Percentiles rank a stretch among this genome's conserved stretches.
These are phyloP conservation scores for Ustulina deusta DNA, from an alignment of 2,329 filamentous ascomycete species.

Conservation along the genomic window DNA sequence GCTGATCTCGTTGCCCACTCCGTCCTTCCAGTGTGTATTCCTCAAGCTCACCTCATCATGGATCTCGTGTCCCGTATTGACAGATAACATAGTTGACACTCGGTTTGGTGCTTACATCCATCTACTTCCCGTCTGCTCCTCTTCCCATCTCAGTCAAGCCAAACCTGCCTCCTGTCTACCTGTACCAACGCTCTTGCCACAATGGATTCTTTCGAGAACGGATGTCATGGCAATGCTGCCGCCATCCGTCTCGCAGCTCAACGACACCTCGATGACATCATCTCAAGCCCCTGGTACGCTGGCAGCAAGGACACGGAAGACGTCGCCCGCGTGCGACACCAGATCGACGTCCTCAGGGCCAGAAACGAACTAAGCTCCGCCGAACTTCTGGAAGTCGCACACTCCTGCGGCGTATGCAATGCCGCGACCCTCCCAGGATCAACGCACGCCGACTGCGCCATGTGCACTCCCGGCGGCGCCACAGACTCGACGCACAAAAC, in stretches of 20 bases:
- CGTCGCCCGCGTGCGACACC: neutral
- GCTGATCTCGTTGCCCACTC: neutral
- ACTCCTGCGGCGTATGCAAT: constrained; percentile 4
- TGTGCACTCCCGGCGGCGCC: neutral
- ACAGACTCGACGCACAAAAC: neutral
- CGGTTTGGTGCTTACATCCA: neutral
- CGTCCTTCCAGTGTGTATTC: neutral
- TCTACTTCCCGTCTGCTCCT: neutral
- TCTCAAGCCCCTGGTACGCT: neutral
- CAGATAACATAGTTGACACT: neutral
- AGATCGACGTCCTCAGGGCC: neutral
- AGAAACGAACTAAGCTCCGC: neutral
- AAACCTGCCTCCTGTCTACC: neutral
- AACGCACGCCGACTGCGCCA: neutral
- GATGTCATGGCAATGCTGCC: neutral
- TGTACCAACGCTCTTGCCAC: neutral
- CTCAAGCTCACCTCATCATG: neutral
- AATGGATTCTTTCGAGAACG: neutral
- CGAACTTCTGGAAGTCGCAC: neutral
- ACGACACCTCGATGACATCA: neutral
- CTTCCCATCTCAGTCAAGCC: neutral
- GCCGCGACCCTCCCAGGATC: neutral
- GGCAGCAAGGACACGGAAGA: neutral
- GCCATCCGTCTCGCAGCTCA: neutral
- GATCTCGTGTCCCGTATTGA: neutral